These are phyloP conservation scores for Platismatia glauca DNA, from an alignment of 495 filamentous ascomycete genomes.

Conservation along the genomic window DNA sequence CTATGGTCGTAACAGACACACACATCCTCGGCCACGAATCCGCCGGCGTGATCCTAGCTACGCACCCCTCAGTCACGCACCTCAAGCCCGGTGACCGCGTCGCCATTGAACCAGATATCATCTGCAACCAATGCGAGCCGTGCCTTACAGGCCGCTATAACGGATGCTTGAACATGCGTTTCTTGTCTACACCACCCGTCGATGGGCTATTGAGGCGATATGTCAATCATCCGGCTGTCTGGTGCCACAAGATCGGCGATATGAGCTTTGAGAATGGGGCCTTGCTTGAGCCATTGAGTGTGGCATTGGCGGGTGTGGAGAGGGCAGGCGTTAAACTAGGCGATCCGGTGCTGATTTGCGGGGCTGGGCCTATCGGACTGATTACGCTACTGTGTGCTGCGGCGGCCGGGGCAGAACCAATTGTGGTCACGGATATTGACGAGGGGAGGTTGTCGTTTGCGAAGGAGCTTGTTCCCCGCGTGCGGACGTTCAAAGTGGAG, in stretches of 20 bases:
- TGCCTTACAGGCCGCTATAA: constrained; percentile 79
- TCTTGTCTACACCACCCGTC: constrained; percentile 73
- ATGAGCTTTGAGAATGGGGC: constrained; percentile 75
- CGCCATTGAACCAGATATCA: constrained; percentile 69
- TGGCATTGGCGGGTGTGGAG: constrained; percentile 72
- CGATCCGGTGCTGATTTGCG: constrained; percentile 69
- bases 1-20: constrained; percentile 30
- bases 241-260: constrained; percentile 65
- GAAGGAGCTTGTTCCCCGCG: constrained; percentile 48
- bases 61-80: constrained; percentile 44
- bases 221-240: constrained; percentile 68
- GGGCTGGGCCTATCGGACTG: constrained; percentile 79
- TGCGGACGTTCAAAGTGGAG: constrained; percentile 53
- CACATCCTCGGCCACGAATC: constrained; percentile 41
- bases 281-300: constrained; percentile 72
- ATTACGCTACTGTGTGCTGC: constrained; percentile 66
- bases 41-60: constrained; percentile 31
- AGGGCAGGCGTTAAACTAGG: constrained; percentile 62
- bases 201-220: constrained; percentile 71
- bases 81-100: constrained; percentile 62
- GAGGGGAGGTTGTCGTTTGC: constrained; percentile 63
- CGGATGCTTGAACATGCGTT: constrained; percentile 71
- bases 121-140: constrained; percentile 62
- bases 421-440: constrained; percentile 72
- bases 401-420: constrained; percentile 63